These are phyloP conservation scores for Trichophyton simii DNA, from an alignment of 2,329 filamentous ascomycete species.

Conservation along the genomic window DNA sequence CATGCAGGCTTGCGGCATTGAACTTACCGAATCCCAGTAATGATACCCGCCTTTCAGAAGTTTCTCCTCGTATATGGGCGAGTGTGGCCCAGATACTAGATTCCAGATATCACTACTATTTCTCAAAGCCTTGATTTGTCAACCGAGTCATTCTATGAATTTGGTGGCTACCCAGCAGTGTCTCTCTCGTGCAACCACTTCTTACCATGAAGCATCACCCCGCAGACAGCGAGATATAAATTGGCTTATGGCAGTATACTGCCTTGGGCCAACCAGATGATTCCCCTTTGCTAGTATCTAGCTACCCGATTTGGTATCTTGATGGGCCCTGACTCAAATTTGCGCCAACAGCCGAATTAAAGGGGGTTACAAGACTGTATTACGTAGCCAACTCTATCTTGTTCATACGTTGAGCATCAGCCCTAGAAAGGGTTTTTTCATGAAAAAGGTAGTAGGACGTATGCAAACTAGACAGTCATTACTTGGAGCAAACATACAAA, in stretches of 20 bases:
- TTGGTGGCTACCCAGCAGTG: background rate
- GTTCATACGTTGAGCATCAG: background rate
- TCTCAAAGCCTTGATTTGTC: background rate
- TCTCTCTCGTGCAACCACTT: background rate
- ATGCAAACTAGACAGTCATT: background rate
- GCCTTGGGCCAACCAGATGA: background rate
- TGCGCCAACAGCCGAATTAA: background rate
- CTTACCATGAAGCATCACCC: background rate
- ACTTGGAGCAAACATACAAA: background rate
- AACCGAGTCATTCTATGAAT: background rate
- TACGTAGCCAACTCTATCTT: background rate
- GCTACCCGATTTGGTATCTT: background rate
- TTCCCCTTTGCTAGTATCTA: background rate
- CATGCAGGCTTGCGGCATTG: background rate
- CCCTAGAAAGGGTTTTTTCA: background rate
- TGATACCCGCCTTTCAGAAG: background rate
- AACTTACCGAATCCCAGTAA: background rate
- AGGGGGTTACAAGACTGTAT: background rate
- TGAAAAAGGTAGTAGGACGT: background rate
- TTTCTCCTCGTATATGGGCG: no score
- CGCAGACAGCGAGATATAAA: background rate
- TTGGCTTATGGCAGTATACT: background rate
- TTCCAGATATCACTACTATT: background rate
- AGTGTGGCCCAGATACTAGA: background rate
- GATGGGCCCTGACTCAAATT: background rate